Percentiles rank a stretch among this genome's conserved stretches.
Conservation (phyloP, 2,329 filamentous ascomycete genomes). For the Aureobasidium sp. region DNA sequence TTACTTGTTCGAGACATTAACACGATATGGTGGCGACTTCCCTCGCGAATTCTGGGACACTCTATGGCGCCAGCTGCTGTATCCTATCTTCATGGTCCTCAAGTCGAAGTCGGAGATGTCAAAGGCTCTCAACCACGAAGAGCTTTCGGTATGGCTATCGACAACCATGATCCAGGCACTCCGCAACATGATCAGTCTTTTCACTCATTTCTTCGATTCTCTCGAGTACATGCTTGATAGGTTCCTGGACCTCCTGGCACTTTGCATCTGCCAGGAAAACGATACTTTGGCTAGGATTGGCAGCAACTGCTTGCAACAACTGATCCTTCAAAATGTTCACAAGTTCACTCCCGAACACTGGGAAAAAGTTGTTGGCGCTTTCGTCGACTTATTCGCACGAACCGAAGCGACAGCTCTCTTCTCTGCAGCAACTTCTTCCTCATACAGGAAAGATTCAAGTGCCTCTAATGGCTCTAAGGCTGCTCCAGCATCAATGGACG, state of each 20-base stretch:
- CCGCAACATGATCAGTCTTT: conserved; percentile 96
- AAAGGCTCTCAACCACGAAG: conserved; percentile 91
- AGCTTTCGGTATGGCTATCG: conserved; percentile 95
- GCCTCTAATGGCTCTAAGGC: conserved; percentile 11
- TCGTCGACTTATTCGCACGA: conserved; percentile 89
- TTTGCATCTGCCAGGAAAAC: conserved; percentile 98
- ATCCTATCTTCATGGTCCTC: conserved; percentile 96
- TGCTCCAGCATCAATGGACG: conserved; percentile 38
- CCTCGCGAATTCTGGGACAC: conserved; percentile 97
- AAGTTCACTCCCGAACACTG: conserved; percentile 87
- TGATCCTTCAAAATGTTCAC: conserved; percentile 91
- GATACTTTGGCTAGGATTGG: conserved; percentile 97
- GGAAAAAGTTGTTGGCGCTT: conserved; percentile 89
- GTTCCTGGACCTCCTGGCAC: conserved; percentile 86
- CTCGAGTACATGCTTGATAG: conserved; percentile 96
- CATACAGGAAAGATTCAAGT: conserved; percentile 24
- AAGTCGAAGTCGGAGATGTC: conserved; percentile 95
- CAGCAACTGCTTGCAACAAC: conserved; percentile 93
- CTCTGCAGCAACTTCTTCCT: conserved; percentile 60
- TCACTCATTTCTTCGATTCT: conserved; percentile 96
- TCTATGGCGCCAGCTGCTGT: conserved; percentile 91
- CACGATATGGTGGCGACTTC: conserved; percentile 85
- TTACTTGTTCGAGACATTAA: conserved; percentile 92
- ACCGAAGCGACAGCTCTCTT: conserved; percentile 96
- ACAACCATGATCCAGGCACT: conserved; percentile 99